Conservation (phyloP, 345 rosid genomes). For the Conringia planisiliqua region DNA sequence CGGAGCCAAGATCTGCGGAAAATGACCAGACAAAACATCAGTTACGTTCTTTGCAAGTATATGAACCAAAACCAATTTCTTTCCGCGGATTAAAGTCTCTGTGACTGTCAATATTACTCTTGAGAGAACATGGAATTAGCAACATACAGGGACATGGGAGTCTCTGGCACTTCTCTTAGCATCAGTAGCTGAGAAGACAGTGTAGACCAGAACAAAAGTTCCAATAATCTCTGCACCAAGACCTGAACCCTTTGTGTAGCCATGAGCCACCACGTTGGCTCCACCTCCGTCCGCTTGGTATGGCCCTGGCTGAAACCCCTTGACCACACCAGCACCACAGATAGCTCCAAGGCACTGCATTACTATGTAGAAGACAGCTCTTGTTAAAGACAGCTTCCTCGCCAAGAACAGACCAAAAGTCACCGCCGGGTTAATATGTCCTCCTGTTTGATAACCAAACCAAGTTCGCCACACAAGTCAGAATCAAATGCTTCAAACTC, state of each 20-base stretch:
- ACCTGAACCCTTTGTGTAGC: conserved; percentile 66
- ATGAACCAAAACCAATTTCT: not conserved
- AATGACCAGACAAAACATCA: not conserved
- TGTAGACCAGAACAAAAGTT: conserved; percentile 67
- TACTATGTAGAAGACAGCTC: conserved; percentile 58
- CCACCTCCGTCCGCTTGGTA: conserved; percentile 48
- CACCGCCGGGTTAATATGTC: conserved; percentile 75
- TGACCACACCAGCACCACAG: conserved; percentile 73
- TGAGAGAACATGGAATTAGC: not conserved
- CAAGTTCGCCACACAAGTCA: not conserved
- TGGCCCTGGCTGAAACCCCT: conserved; percentile 43
- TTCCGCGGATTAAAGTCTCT: not conserved
- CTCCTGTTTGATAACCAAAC: conserved; percentile 40
- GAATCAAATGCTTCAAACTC: not conserved
- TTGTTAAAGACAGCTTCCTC: conserved; percentile 63
- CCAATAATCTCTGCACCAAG: conserved; percentile 75
- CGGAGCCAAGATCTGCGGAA: conserved; percentile 59
- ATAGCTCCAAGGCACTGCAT: conserved; percentile 77
- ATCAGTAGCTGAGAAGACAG: conserved; percentile 77
- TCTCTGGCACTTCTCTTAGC: conserved; percentile 79
- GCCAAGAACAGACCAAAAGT: conserved; percentile 61
- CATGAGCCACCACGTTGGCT: conserved; percentile 52
- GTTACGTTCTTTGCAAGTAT: not conserved
- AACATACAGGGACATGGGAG: conserved; percentile 70
- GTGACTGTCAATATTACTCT: not conserved